A percentile compares a stretch with the other conserved stretches of the same genome.
phyloP scores from a whole-genome alignment of 2,329 filamentous ascomycete genomes.

The Huntiella bhutanensis region DNA sequence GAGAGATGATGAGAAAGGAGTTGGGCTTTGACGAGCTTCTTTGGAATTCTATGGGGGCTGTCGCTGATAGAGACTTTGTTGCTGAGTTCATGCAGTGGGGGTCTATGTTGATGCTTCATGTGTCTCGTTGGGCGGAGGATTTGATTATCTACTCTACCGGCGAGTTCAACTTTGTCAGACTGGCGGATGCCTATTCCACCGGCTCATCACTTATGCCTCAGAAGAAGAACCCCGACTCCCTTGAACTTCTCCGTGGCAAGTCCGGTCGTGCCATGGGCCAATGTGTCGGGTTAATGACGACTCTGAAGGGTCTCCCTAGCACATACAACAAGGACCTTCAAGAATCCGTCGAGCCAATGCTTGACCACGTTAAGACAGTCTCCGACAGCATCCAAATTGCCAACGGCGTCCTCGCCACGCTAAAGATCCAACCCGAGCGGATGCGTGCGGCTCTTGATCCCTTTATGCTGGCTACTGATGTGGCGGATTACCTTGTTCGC shows the following conservation, averaged over 20 bases:
- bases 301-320: conserved; percentile 49
- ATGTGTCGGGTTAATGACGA: conserved; percentile 59
- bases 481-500: conserved; percentile 44
- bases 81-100: conserved; percentile 69
- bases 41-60: conserved; percentile 59
- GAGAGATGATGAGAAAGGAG: conserved; percentile 60
- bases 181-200: conserved; percentile 66
- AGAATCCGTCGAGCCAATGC: conserved; percentile 68
- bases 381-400: conserved; percentile 68
- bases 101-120: conserved; percentile 57
- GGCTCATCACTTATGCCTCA: conserved; percentile 64
- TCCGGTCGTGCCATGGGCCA: conserved; percentile 59
- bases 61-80: conserved; percentile 65
- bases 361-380: conserved; percentile 68
- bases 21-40: conserved; percentile 60
- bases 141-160: conserved; percentile 64
- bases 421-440: conserved; percentile 49
- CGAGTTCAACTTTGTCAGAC: conserved; percentile 57
- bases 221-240: conserved; percentile 68
- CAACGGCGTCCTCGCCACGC: conserved; percentile 58
- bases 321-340: conserved; percentile 91
- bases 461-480: conserved; percentile 62
- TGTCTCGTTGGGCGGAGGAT: conserved; percentile 68
- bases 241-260: conserved; percentile 56
- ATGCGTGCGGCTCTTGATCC: conserved; percentile 65